phyloP scores from a whole-genome alignment of 805 yeast species.

The Zygosaccharomyces rouxii region DNA sequence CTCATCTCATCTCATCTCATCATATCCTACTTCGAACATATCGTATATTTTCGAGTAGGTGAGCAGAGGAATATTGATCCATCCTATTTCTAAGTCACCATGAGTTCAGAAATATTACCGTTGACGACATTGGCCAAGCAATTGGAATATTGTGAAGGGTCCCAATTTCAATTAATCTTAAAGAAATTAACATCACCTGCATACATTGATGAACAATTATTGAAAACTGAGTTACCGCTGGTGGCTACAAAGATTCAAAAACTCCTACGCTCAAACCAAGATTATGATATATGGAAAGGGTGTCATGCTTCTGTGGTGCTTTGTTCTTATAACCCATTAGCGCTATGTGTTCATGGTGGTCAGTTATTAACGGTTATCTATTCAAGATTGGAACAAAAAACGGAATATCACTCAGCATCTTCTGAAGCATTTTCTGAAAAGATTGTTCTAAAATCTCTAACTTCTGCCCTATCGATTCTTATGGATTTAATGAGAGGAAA shows the following conservation, averaged over 20 bases:
- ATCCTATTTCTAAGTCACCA: not conserved
- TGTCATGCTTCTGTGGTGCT: conserved; percentile 48
- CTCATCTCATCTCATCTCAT: conserved; percentile 10
- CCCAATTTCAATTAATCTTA: conserved; percentile 30
- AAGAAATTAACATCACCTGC: conserved; percentile 24
- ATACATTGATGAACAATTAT: conserved; percentile 30
- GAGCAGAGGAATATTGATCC: not conserved
- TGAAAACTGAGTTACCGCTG: conserved; percentile 32
- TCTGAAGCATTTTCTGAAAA: conserved; percentile 22
- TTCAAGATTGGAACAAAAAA: conserved; percentile 29
- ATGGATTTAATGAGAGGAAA: conserved; percentile 60
- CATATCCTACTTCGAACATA: not conserved
- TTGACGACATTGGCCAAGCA: conserved; percentile 25
- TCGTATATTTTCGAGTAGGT: not conserved
- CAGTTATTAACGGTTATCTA: conserved; percentile 28
- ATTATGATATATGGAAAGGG: conserved; percentile 56
- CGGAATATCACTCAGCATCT: conserved; percentile 20
- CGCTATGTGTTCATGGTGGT: conserved; percentile 32
- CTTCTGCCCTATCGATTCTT: conserved; percentile 30
- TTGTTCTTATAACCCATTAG: conserved; percentile 35
- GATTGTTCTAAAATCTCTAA: conserved; percentile 28
- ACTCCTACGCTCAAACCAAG: conserved; percentile 42
- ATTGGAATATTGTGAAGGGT: conserved; percentile 27
- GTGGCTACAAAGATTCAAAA: conserved; percentile 39
- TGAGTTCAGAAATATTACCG: conserved; percentile 20